A percentile compares a stretch with the other conserved stretches of the same genome.
phyloP scores from a whole-genome alignment of 2,329 filamentous ascomycete species.

The Pseudogymnoascus sp. region DNA sequence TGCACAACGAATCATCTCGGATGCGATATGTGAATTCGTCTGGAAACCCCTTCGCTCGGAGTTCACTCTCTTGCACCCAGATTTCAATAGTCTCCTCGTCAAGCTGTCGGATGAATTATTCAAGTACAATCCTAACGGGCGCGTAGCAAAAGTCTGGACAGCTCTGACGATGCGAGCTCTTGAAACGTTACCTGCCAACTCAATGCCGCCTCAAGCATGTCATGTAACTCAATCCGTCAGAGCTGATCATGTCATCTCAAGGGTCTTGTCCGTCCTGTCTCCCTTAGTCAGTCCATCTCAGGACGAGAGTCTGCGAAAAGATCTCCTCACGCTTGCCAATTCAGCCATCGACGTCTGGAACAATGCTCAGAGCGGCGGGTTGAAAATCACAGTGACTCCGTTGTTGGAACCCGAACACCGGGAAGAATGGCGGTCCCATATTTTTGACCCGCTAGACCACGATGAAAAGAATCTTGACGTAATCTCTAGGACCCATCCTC shows the following conservation, averaged over 20 bases:
- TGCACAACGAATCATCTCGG: constrained; percentile 16
- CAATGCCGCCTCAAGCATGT: neutral
- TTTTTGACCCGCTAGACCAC: constrained; percentile 12
- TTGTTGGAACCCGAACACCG: constrained; percentile 10
- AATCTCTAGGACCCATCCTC: constrained; percentile 13
- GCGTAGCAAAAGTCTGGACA: constrained; percentile 15
- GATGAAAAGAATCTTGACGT: constrained; percentile 9
- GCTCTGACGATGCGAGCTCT: constrained; percentile 16
- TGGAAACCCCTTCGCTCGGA: constrained; percentile 15
- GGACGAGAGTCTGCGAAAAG: constrained; percentile 6
- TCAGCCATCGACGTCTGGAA: constrained; percentile 15
- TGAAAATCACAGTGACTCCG: constrained; percentile 10
- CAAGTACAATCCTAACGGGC: constrained; percentile 6
- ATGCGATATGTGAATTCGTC: constrained; percentile 13
- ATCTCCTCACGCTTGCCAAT: constrained; percentile 11
- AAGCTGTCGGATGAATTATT: constrained; percentile 11
- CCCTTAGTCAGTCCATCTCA: constrained; percentile 12
- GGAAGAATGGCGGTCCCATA: constrained; percentile 14
- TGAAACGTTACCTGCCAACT: neutral
- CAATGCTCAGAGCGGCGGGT: constrained; percentile 11
- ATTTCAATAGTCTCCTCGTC: constrained; percentile 9
- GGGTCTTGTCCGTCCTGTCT: constrained; percentile 5
- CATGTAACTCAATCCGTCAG: neutral
- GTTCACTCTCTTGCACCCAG: constrained; percentile 5
- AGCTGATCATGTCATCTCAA: constrained; percentile 10